phyloP scores from a whole-genome alignment of 140 eudicot genomes.

The Cichorium intybus region DNA sequence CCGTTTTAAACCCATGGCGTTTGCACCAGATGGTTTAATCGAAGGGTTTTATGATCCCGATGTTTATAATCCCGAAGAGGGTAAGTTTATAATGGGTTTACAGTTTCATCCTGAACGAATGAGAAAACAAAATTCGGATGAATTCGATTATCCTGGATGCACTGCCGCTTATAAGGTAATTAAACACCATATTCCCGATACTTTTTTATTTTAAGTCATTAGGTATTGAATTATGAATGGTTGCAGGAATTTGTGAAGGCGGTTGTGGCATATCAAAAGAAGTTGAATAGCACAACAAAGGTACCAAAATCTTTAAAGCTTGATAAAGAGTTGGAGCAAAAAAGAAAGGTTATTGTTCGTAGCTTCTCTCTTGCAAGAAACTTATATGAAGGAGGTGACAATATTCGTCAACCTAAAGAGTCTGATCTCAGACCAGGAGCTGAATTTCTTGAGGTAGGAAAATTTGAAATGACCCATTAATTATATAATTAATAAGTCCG shows the following conservation, averaged over 20 bases:
- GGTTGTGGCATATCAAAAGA: slow-evolving; percentile 75
- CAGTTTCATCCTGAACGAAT: slow-evolving; percentile 98
- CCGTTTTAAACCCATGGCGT: slow-evolving; percentile 85
- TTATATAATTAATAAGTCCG: neutral
- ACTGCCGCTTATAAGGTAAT: slow-evolving; percentile 83
- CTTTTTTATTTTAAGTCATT: neutral
- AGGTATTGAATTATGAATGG: slow-evolving; percentile 9
- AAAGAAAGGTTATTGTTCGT: slow-evolving; percentile 52
- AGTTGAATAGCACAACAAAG: slow-evolving; percentile 44
- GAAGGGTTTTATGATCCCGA: slow-evolving; percentile 97
- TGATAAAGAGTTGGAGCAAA: slow-evolving; percentile 74
- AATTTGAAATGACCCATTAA: neutral
- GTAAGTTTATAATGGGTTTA: slow-evolving; percentile 93
- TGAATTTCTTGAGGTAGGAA: slow-evolving; percentile 77
- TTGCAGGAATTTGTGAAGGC: slow-evolving; percentile 88
- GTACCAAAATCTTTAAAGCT: slow-evolving; percentile 52
- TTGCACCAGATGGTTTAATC: slow-evolving; percentile 81
- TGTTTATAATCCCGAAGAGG: slow-evolving; percentile 83
- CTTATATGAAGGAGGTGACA: slow-evolving; percentile 48
- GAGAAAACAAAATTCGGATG: slow-evolving; percentile 64
- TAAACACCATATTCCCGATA: neutral
- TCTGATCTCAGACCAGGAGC: slow-evolving; percentile 81
- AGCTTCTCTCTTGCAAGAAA: slow-evolving; percentile 81
- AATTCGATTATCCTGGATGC: slow-evolving; percentile 95
- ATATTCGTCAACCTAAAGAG: slow-evolving; percentile 35